Evolutionary conservation across 1,284 basidiomycete genomes (phyloP).

Genomic region (Vanrija humicola): DNA sequence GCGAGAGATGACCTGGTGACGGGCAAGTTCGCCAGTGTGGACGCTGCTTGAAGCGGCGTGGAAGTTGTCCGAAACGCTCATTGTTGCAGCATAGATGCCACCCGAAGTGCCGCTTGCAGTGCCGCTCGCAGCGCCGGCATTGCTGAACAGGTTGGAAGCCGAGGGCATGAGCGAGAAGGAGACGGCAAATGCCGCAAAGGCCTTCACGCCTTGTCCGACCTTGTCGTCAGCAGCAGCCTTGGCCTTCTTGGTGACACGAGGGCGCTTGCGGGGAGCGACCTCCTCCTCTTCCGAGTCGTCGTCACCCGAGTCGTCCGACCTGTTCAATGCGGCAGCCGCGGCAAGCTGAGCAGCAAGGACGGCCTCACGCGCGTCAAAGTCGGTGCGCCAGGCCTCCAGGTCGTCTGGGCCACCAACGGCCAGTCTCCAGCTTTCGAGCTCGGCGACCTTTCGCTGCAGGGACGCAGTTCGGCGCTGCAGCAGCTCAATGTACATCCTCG

Average conservation of each 20-base stretch:
- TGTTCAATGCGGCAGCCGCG: constrained; percentile 16
- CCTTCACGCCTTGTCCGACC: constrained; percentile 21
- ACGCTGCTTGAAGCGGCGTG: neutral
- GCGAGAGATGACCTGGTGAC: constrained; percentile 29
- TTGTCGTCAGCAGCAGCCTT: constrained; percentile 12
- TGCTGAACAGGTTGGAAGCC: constrained; percentile 24
- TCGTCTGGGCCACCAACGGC: constrained; percentile 36
- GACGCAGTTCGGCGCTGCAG: constrained; percentile 38
- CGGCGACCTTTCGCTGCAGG: constrained; percentile 35
- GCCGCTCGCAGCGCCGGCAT: neutral
- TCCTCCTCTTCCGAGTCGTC: constrained; percentile 30
- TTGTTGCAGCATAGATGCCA: constrained; percentile 3
- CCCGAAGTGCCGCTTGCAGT: too few species aligned
- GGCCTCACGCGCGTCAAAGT: constrained; percentile 36
- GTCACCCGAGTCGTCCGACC: constrained; percentile 28
- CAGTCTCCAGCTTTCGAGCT: constrained; percentile 33
- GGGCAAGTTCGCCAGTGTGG: constrained; percentile 12
- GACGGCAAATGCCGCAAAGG: constrained; percentile 45
- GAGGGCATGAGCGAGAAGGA: constrained; percentile 42
- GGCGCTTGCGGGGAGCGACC: constrained; percentile 16
- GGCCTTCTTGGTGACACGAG: constrained; percentile 19
- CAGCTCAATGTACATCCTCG: constrained; percentile 47
- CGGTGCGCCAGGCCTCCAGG: constrained; percentile 28
- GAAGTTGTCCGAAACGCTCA: neutral
- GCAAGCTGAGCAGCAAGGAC: constrained; percentile 23